A percentile compares a stretch with the other conserved stretches of the same genome.
These are phyloP conservation scores for Boletus reticuloceps DNA, from an alignment of 768 basidiomycete species.

Conservation along the genomic window DNA sequence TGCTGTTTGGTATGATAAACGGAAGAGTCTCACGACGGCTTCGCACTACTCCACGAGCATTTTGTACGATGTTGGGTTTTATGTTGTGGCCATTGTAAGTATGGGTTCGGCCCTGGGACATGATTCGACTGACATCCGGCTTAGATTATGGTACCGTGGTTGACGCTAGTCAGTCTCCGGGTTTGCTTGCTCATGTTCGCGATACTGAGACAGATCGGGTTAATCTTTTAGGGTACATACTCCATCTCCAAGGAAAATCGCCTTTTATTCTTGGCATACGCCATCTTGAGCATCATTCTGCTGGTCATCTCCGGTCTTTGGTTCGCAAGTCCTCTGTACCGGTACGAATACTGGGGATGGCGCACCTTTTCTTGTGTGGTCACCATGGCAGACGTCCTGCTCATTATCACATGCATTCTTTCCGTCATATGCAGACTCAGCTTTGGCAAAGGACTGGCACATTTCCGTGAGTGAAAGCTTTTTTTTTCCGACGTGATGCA, in stretches of 20 bases:
- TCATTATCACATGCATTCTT: slow-evolving; percentile 40
- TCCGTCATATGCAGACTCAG: slow-evolving; percentile 50
- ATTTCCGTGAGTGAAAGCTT: slow-evolving; percentile 42
- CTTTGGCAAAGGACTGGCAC: slow-evolving; percentile 53
- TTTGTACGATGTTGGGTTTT: slow-evolving; percentile 43
- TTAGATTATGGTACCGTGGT: slow-evolving; percentile 48
- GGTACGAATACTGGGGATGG: slow-evolving; percentile 35
- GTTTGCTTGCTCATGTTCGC: neutral
- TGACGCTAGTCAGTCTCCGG: slow-evolving; percentile 37
- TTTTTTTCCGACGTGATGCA: neutral
- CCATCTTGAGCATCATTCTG: slow-evolving; percentile 36
- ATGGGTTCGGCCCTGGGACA: neutral
- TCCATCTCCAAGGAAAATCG: slow-evolving; percentile 46
- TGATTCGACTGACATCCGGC: neutral
- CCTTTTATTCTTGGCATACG: slow-evolving; percentile 39
- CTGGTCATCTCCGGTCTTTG: slow-evolving; percentile 39
- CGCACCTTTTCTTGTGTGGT: slow-evolving; percentile 49
- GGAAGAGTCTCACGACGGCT: slow-evolving; percentile 34
- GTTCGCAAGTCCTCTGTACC: slow-evolving; percentile 39
- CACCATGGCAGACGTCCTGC: slow-evolving; percentile 38
- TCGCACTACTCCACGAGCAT: slow-evolving; percentile 32
- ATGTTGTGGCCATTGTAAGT: slow-evolving; percentile 41
- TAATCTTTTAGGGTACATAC: slow-evolving; percentile 42
- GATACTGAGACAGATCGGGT: neutral
- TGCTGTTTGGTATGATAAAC: slow-evolving; percentile 49